These are phyloP conservation scores for Lophium mytilinum DNA, from an alignment of 495 filamentous ascomycete genomes.

Conservation along the genomic window DNA sequence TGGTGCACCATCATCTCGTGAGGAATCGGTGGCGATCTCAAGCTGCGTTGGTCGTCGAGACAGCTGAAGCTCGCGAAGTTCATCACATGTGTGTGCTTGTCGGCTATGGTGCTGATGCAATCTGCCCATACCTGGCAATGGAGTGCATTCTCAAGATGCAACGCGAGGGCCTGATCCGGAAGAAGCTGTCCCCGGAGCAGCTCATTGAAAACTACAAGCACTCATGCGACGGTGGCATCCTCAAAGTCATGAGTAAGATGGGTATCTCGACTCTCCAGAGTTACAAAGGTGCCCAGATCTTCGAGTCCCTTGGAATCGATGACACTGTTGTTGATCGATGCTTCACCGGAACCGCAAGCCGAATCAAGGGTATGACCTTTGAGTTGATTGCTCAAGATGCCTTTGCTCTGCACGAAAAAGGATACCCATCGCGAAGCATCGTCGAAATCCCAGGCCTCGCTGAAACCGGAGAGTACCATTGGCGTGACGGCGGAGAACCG, in stretches of 20 bases:
- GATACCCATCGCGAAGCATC: conserved; percentile 78
- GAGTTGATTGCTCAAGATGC: conserved; percentile 94
- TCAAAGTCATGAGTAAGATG: conserved; percentile 99
- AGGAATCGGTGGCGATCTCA: conserved; percentile 93
- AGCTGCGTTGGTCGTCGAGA: conserved; percentile 84
- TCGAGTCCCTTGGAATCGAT: conserved; percentile 96
- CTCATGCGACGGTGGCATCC: conserved; percentile 93
- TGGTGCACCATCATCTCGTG: conserved; percentile 96
- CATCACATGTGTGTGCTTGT: conserved; percentile 98
- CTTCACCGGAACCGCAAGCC: conserved; percentile 91
- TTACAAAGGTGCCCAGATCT: conserved; percentile 99
- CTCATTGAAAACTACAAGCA: conserved; percentile 97
- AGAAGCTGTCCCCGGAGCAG: conserved; percentile 73
- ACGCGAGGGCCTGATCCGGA: conserved; percentile 87
- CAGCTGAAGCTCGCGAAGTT: conserved; percentile 93
- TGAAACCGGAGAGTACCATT: conserved; percentile 98
- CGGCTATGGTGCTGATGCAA: conserved; percentile 91
- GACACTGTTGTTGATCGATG: conserved; percentile 93
- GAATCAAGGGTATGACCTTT: conserved; percentile 93
- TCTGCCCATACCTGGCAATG: conserved; percentile 95
- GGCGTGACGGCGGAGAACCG: conserved; percentile 97
- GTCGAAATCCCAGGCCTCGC: conserved; percentile 74
- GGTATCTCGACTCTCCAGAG: conserved; percentile 96
- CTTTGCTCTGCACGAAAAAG: conserved; percentile 93
- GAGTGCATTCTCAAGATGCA: conserved; percentile 99